These are phyloP conservation scores for Talaromyces stipitatus DNA, from an alignment of 495 filamentous ascomycete genomes.

Conservation along the genomic window DNA sequence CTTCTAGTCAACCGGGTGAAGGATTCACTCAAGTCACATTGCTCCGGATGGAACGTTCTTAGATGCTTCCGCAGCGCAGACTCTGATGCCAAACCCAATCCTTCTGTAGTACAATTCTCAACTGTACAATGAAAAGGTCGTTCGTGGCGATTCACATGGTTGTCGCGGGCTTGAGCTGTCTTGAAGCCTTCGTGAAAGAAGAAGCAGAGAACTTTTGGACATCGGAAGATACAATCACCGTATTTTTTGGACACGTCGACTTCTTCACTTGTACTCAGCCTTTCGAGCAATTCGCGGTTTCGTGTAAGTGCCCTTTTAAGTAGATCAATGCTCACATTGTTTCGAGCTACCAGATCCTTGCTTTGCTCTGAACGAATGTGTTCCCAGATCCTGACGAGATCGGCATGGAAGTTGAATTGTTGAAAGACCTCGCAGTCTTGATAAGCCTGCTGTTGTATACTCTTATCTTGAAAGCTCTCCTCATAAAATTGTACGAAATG, in stretches of 20 bases:
- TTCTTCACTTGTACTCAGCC: conserved; percentile 4
- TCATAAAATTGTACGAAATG: conserved; percentile 16
- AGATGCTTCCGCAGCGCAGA: conserved; percentile 33
- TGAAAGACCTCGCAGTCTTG: conserved; percentile 11
- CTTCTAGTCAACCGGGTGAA: conserved; percentile 7
- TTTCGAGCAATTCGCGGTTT: conserved; percentile 20
- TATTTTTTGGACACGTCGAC: conserved; percentile 16
- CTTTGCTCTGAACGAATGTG: conserved; percentile 16
- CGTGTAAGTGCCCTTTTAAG: conserved; percentile 15
- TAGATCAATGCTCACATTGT: conserved; percentile 11
- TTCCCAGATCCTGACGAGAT: conserved; percentile 13
- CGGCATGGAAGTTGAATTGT: conserved; percentile 8
- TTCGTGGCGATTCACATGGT: conserved; percentile 27
- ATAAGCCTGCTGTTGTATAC: not conserved
- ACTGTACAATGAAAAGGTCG: conserved; percentile 29
- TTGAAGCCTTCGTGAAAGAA: conserved; percentile 39
- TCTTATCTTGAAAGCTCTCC: not conserved
- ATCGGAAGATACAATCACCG: conserved; percentile 31
- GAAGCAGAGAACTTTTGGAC: conserved; percentile 28
- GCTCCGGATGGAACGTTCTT: conserved; percentile 14
- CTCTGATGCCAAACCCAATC: conserved; percentile 28
- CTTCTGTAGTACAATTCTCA: conserved; percentile 15
- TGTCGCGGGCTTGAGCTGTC: conserved; percentile 15
- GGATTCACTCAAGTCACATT: conserved; percentile 8
- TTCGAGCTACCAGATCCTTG: conserved; percentile 14